Evolutionary conservation across 1,284 basidiomycete genomes (phyloP).

Genomic region (Heterobasidion occidentale): DNA sequence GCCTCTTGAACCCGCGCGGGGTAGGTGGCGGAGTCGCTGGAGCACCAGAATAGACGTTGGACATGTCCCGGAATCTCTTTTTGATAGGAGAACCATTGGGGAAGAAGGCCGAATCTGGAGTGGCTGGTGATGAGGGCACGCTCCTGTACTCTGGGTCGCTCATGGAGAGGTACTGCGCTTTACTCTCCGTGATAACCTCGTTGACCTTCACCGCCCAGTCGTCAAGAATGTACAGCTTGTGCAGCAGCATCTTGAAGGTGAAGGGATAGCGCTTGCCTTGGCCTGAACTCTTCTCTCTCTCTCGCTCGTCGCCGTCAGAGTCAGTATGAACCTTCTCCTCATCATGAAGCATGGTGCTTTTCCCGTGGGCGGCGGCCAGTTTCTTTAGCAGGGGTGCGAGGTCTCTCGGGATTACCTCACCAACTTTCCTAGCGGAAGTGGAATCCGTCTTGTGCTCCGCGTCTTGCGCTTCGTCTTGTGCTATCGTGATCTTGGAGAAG

Average conservation of each 20-base stretch:
- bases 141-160: neutral
- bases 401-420: conserved; percentile 29
- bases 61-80: conserved; percentile 6
- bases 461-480: neutral
- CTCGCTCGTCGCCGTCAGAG: neutral
- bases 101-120: conserved; percentile 6
- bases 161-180: conserved; percentile 44
- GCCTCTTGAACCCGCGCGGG: conserved; percentile 38
- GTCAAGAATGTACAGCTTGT: conserved; percentile 53
- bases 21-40: neutral
- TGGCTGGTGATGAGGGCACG: neutral
- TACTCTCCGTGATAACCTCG: conserved; percentile 43
- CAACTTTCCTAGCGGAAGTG: conserved; percentile 28
- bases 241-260: conserved; percentile 58
- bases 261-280: conserved; percentile 37
- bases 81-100: conserved; percentile 1
- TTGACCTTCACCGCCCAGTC: conserved; percentile 54
- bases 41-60: neutral
- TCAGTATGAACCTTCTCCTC: neutral
- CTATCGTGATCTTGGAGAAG: conserved; percentile 35
- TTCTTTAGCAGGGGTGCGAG: conserved; percentile 38
- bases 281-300: neutral
- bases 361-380: conserved; percentile 30
- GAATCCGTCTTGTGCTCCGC: conserved; percentile 15
- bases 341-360: conserved; percentile 5